These are phyloP conservation scores for Babesia ovata DNA, from an alignment of 169 alveolate species.

Conservation along the genomic window DNA sequence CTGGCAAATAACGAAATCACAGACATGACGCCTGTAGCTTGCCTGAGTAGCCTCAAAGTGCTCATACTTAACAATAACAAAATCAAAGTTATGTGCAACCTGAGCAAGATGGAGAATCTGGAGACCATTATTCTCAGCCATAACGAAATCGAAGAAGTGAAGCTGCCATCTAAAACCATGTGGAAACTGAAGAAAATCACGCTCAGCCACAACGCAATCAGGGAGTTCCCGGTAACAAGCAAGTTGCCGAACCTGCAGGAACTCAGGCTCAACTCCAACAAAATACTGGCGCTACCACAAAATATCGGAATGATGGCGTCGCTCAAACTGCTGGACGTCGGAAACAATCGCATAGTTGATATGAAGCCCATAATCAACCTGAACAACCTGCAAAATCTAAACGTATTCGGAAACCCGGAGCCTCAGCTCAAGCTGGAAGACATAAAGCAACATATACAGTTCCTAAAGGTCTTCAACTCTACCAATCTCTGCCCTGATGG, in stretches of 20 bases:
- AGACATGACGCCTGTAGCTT: conserved; percentile 28
- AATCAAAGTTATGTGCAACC: conserved; percentile 67
- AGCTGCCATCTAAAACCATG: conserved; percentile 66
- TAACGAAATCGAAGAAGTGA: conserved; percentile 63
- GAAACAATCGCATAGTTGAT: conserved; percentile 52
- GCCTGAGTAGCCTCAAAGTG: conserved; percentile 37
- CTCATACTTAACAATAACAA: conserved; percentile 64
- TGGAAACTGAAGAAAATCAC: conserved; percentile 67
- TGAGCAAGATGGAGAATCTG: conserved; percentile 62
- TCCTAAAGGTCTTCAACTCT: conserved; percentile 41
- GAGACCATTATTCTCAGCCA: conserved; percentile 73
- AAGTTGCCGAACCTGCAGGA: conserved; percentile 48
- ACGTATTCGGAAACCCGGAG: conserved; percentile 45
- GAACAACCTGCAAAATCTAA: conserved; percentile 40
- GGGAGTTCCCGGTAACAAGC: conserved; percentile 65
- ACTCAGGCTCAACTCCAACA: conserved; percentile 58
- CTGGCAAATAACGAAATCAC: conserved; percentile 51
- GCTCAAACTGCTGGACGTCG: conserved; percentile 46
- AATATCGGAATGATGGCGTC: conserved; percentile 35
- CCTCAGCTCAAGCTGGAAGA: conserved; percentile 20
- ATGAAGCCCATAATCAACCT: conserved; percentile 25
- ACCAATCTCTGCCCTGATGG: conserved; percentile 4
- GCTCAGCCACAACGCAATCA: conserved; percentile 66
- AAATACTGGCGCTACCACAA: conserved; percentile 51
- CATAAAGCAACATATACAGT: neutral